These are phyloP conservation scores for Glonium stellatum DNA, from an alignment of 495 filamentous ascomycete genomes.

Conservation along the genomic window DNA sequence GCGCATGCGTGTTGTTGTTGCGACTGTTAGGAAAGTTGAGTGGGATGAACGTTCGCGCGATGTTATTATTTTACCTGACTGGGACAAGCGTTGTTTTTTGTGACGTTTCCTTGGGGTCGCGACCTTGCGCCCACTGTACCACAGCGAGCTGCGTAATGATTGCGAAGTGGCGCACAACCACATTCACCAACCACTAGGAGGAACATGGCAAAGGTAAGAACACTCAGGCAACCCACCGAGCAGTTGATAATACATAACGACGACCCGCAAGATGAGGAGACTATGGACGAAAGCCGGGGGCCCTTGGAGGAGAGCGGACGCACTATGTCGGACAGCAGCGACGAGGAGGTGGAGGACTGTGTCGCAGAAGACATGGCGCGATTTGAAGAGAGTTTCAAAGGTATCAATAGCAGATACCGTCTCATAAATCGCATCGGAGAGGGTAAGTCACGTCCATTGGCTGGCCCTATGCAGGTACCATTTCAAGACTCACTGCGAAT, in stretches of 20 bases:
- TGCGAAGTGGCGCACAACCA: background rate
- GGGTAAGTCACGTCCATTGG: slow-evolving; percentile 48
- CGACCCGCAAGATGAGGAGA: slow-evolving; percentile 33
- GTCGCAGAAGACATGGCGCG: slow-evolving; percentile 81
- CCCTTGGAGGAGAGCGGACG: slow-evolving; percentile 38
- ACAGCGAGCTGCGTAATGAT: background rate
- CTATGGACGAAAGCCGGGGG: slow-evolving; percentile 38
- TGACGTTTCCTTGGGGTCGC: background rate
- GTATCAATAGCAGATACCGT: slow-evolving; percentile 75
- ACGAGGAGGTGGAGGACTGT: slow-evolving; percentile 61
- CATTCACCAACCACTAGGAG: background rate
- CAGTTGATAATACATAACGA: slow-evolving; percentile 38
- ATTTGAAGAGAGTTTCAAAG: slow-evolving; percentile 71
- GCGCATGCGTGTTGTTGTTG: background rate
- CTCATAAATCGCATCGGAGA: slow-evolving; percentile 96
- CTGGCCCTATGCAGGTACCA: slow-evolving; percentile 8
- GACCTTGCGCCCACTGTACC: background rate
- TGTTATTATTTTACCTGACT: slow-evolving; percentile 8
- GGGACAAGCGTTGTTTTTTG: slow-evolving; percentile 2
- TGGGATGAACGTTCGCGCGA: background rate
- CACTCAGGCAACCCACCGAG: background rate
- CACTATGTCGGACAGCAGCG: slow-evolving; percentile 33
- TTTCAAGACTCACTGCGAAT: slow-evolving; percentile 4
- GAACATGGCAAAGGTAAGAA: slow-evolving; percentile 4
- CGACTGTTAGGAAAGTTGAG: slow-evolving; percentile 4